These are phyloP conservation scores for Gaillardinia entomophila DNA, from an alignment of 805 yeast species.

Conservation along the genomic window DNA sequence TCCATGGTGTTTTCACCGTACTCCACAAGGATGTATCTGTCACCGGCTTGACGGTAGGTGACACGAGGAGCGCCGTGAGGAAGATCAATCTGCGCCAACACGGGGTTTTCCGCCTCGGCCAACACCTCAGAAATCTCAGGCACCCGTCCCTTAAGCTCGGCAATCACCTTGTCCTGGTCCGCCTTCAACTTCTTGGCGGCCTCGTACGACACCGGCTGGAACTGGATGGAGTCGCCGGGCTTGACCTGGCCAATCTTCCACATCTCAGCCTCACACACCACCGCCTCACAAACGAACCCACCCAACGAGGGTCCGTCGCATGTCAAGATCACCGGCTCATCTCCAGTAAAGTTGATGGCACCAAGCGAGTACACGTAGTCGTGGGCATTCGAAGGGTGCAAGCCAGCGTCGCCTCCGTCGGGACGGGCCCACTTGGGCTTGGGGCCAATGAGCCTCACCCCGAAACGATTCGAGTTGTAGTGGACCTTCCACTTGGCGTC, in stretches of 20 bases:
- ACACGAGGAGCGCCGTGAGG: constrained; percentile 58
- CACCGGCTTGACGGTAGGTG: constrained; percentile 95
- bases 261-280: constrained; percentile 91
- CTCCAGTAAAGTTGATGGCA: constrained; percentile 97
- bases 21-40: constrained; percentile 84
- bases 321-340: constrained; percentile 94
- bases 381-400: constrained; percentile 98
- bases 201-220: constrained; percentile 69
- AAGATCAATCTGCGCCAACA: constrained; percentile 48
- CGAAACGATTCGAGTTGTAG: constrained; percentile 94
- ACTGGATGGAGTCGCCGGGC: constrained; percentile 83
- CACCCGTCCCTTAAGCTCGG: constrained; percentile 38
- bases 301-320: constrained; percentile 98
- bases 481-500: constrained; percentile 85
- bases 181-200: constrained; percentile 61
- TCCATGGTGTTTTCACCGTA: constrained; percentile 89
- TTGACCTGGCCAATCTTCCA: constrained; percentile 98
- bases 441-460: constrained; percentile 91
- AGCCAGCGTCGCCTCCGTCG: constrained; percentile 97
- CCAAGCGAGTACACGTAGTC: constrained; percentile 96
- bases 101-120: constrained; percentile 57
- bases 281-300: constrained; percentile 96
- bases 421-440: constrained; percentile 95
- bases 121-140: constrained; percentile 20
- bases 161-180: constrained; percentile 54